Percentiles rank a stretch among this genome's conserved stretches.
Evolutionary conservation across 2,329 filamentous ascomycete genomes (phyloP).

Genomic region (Alternaria conjuncta): DNA sequence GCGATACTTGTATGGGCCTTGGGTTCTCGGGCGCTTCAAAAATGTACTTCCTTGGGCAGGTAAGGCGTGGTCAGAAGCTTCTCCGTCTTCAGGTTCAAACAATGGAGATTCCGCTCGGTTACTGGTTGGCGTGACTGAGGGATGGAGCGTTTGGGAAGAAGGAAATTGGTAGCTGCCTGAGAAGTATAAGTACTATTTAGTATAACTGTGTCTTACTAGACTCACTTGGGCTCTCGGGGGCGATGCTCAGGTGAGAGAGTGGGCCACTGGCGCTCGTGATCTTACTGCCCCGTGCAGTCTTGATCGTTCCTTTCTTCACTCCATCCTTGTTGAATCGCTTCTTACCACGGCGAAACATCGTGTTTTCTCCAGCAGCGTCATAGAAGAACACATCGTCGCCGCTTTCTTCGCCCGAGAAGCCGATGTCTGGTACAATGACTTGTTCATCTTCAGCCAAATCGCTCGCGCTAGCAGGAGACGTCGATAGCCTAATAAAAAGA

Average conservation of each 20-base stretch:
- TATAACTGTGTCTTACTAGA: background rate
- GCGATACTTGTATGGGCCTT: background rate
- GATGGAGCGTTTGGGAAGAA: background rate
- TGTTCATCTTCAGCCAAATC: background rate
- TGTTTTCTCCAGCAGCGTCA: background rate
- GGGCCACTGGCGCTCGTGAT: background rate
- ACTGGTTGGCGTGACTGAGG: background rate
- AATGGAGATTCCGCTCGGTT: conserved; percentile 7
- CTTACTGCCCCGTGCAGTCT: background rate
- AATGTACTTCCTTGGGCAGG: background rate
- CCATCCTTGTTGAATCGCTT: background rate
- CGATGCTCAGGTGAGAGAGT: background rate
- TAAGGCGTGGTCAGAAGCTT: background rate
- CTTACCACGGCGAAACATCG: background rate
- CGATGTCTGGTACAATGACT: background rate
- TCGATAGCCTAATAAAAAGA: background rate
- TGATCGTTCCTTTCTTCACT: background rate
- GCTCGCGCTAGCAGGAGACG: background rate
- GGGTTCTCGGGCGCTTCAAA: background rate
- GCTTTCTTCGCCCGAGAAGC: background rate
- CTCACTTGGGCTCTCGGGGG: background rate
- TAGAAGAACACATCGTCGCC: background rate
- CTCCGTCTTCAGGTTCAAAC: conserved; percentile 3
- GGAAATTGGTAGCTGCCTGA: background rate
- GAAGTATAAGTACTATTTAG: background rate